A percentile compares a stretch with the other conserved stretches of the same genome.
Conservation (phyloP, 495 filamentous ascomycete species). For the Oidiodendron maius region DNA sequence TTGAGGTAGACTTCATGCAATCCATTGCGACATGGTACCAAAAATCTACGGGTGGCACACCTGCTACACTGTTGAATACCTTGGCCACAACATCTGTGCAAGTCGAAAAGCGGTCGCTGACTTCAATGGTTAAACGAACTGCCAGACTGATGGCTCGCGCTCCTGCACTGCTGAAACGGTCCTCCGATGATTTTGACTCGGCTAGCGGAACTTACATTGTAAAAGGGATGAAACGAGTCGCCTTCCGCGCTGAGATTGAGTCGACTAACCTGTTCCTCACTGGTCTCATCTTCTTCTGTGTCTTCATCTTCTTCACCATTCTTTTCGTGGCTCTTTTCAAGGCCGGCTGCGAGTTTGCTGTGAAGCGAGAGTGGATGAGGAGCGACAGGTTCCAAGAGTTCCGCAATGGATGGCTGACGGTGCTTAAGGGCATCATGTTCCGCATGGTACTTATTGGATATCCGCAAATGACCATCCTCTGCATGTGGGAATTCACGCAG, state of each 20-base stretch:
- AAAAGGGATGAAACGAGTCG: conserved; percentile 83
- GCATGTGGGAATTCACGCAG: conserved; percentile 89
- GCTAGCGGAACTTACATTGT: conserved; percentile 58
- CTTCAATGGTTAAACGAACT: conserved; percentile 18
- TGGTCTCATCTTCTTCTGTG: conserved; percentile 80
- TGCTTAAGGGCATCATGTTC: conserved; percentile 89
- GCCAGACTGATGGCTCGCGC: conserved; percentile 40
- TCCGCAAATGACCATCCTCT: conserved; percentile 86
- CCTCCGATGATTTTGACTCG: conserved; percentile 37
- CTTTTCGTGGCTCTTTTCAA: conserved; percentile 77
- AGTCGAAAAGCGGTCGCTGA: conserved; percentile 63
- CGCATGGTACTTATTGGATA: conserved; percentile 87
- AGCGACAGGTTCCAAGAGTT: conserved; percentile 89
- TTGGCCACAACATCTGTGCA: conserved; percentile 75
- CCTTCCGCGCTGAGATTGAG: conserved; percentile 81
- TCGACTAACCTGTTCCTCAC: conserved; percentile 92
- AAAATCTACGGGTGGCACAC: conserved; percentile 82
- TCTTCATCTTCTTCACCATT: conserved; percentile 69
- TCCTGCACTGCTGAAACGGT: conserved; percentile 39
- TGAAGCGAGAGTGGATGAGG: conserved; percentile 73
- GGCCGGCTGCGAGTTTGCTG: conserved; percentile 62
- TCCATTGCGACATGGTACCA: conserved; percentile 93
- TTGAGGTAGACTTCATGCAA: conserved; percentile 82
- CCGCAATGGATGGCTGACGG: conserved; percentile 80
- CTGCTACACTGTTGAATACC: conserved; percentile 70